Evolutionary conservation across 768 basidiomycete genomes (phyloP).

Genomic region (Dendrothele bispora): DNA sequence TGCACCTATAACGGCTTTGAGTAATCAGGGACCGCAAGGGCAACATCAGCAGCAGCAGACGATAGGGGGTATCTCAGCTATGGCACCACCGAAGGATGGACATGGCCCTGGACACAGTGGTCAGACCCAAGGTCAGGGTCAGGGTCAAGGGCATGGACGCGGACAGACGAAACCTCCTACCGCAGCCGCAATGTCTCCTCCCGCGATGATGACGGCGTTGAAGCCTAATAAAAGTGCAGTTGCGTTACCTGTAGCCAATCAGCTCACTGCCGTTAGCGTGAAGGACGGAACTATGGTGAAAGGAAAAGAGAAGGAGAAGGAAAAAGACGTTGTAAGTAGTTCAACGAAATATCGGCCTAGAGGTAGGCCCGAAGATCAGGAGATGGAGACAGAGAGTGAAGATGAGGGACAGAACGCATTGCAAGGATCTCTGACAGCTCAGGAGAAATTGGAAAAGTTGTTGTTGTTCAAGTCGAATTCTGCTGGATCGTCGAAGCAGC

Average conservation of each 20-base stretch:
- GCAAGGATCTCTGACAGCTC: slow-evolving; percentile 64
- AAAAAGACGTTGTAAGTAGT: slow-evolving; percentile 28
- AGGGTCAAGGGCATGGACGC: no score
- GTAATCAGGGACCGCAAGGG: background rate
- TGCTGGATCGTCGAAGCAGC: no score
- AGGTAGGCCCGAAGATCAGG: slow-evolving; percentile 62
- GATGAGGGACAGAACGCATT: slow-evolving; percentile 40
- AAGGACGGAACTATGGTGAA: background rate
- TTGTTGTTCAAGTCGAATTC: slow-evolving; percentile 33
- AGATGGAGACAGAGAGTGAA: slow-evolving; percentile 65
- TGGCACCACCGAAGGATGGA: background rate
- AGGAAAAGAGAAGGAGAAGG: slow-evolving; percentile 15
- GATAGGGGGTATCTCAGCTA: background rate
- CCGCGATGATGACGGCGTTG: slow-evolving; percentile 31
- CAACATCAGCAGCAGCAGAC: background rate
- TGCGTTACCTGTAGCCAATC: slow-evolving; percentile 52
- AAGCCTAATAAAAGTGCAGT: slow-evolving; percentile 56
- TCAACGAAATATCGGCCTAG: slow-evolving; percentile 57
- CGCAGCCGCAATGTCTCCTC: background rate
- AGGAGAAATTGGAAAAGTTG: slow-evolving; percentile 62
- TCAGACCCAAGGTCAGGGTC: no score
- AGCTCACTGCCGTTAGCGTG: slow-evolving; percentile 17
- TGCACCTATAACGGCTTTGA: background rate
- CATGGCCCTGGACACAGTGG: no score
- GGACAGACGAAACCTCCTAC: no score